phyloP scores from a whole-genome alignment of 139 green algal genomes.

The Chlorella sp. region DNA sequence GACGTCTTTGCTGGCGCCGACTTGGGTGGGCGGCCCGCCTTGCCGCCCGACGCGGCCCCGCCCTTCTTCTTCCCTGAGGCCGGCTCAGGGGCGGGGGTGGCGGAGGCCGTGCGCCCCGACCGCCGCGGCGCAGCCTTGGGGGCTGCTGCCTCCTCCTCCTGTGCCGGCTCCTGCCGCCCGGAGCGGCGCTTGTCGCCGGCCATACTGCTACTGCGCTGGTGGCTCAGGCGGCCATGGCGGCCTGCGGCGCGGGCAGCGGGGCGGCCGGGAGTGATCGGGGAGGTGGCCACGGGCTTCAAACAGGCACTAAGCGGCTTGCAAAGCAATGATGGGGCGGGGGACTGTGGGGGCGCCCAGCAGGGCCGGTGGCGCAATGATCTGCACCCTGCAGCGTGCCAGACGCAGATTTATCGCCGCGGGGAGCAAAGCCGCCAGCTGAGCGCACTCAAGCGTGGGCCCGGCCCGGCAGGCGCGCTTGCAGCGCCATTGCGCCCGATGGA shows the following conservation, averaged over 20 bases:
- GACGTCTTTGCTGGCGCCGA: background rate
- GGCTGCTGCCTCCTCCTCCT: constrained; percentile 10
- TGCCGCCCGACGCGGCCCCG: background rate
- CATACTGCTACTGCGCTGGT: constrained; percentile 9
- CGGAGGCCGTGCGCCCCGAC: constrained; percentile 10
- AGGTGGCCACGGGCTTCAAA: no score
- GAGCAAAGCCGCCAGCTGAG: no score
- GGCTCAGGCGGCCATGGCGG: no score
- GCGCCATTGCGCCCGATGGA: no score
- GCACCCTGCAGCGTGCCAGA: no score
- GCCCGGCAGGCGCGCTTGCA: no score
- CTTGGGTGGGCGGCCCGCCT: background rate
- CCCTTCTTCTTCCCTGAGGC: background rate
- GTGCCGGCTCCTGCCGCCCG: constrained; percentile 15
- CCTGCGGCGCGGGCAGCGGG: background rate
- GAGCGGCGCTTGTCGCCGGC: constrained; percentile 19
- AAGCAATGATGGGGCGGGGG: no score
- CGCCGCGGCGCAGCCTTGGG: constrained; percentile 10
- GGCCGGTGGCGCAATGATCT: no score
- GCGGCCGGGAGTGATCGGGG: background rate
- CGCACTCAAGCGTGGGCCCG: no score
- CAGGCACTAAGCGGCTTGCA: no score
- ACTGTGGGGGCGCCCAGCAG: no score
- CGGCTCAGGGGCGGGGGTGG: constrained; percentile 9
- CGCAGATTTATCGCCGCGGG: no score